Conservation (phyloP, 805 yeast genomes). For the Suhomyces sp. region DNA sequence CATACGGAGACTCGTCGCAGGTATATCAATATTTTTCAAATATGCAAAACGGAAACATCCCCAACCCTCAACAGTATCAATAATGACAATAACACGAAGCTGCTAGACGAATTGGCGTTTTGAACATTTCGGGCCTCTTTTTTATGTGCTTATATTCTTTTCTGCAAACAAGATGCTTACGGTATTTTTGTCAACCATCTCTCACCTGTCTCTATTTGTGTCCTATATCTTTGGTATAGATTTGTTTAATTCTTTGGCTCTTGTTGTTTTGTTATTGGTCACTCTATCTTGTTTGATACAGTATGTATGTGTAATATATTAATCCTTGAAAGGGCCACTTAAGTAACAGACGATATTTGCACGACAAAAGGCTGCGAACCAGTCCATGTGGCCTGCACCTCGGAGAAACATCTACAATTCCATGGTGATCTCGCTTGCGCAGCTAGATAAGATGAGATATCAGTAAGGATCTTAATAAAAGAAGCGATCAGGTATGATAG, state of each 20-base stretch:
- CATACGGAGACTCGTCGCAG: conserved; percentile 49
- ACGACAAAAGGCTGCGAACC: not conserved
- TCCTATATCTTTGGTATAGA: not conserved
- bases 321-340: not conserved
- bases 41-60: conserved; percentile 48
- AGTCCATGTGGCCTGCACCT: not conserved
- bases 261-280: conserved; percentile 3
- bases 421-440: not conserved
- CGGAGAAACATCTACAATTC: not conserved
- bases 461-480: too few species aligned
- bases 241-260: conserved; percentile 2
- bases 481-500: too few species aligned
- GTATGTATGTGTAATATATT: conserved; percentile 5
- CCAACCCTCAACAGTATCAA: conserved; percentile 56
- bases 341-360: too few species aligned
- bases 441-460: too few species aligned
- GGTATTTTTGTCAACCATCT: not conserved
- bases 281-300: not conserved
- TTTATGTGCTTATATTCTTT: not conserved
- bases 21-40: conserved; percentile 63
- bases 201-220: not conserved
- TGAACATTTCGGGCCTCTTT: not conserved
- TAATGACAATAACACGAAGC: conserved; percentile 15
- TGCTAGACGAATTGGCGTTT: not conserved
- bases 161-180: not conserved